Evolutionary conservation across 2,329 filamentous ascomycete species (phyloP), one percentile per base, ranked within the genome.

Genomic region (Pestalotiopsis sp.): DNA sequence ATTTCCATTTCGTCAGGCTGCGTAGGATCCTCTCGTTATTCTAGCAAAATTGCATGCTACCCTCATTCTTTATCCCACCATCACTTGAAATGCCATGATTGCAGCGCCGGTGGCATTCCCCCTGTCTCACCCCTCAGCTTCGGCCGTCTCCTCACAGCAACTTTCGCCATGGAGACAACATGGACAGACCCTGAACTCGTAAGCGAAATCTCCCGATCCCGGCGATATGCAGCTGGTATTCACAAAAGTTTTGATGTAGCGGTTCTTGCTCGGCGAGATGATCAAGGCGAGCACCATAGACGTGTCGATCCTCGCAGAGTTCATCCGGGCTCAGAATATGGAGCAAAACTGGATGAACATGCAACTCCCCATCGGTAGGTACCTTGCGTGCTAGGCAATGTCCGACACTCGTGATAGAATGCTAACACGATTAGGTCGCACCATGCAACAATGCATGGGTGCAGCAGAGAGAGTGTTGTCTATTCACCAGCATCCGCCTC

Each of bases 181-280:
- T 86, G 88, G 71, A 85, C 80, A 63, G 84, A 86, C 67, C 79
- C 80, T 66, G 86, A 88, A 77, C 87, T 86, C 84, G 86, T 87
- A 80, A 68, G 79, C 75, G 27, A 39, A 39, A 14, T 31, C 49
- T 49, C 41, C 13, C 65, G 65, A 58, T 45, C 41, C 41, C 63
- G 56, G 45, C 56, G 9, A 45, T 58, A 45, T 31, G 49, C 66
- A 71, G 68, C 70, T 68, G 58, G 68, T 52, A 72, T 72, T 75
- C 72, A 76, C 68, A 25, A 57, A 41, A 64, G 49, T 72, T 65
- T 67, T 27, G 62, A 69, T 62, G n/a, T 73, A 89, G 87, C 85
- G 86, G 71, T 88, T 88, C 74, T 79, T 89, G 70, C 82, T 89
- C 68, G 85, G 83, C 68, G 87, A 89, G 77, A 86, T 89, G 73